Evolutionary conservation across 2,329 filamentous ascomycete species (phyloP).

Genomic region (Graphilbum ipis-grandicollis): DNA sequence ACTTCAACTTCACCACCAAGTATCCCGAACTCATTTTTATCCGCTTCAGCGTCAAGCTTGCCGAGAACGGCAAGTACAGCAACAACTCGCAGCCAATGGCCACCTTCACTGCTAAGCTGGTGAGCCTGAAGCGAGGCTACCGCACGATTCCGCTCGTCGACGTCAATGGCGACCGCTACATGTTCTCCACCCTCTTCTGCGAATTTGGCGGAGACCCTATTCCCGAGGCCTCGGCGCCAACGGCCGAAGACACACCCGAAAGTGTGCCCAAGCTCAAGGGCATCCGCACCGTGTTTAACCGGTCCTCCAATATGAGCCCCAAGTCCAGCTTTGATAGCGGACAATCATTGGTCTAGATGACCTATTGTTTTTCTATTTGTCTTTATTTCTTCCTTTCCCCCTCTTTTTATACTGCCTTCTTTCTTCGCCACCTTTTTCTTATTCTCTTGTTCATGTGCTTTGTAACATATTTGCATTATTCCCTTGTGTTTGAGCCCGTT

Average conservation of each 20-base stretch:
- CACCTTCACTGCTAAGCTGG: constrained; percentile 84
- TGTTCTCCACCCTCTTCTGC: constrained; percentile 91
- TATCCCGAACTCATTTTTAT: constrained; percentile 89
- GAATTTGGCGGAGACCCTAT: constrained; percentile 52
- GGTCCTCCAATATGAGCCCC: constrained; percentile 30
- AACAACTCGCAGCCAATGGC: constrained; percentile 35
- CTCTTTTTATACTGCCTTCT: constrained; percentile 10
- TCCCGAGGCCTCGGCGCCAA: constrained; percentile 31
- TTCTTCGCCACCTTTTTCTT: constrained; percentile 4
- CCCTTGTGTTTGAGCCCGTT: constrained; percentile 8
- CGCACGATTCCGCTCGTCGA: constrained; percentile 84
- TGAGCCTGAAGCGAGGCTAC: constrained; percentile 78
- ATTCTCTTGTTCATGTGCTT: constrained; percentile 1
- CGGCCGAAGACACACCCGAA: constrained; percentile 13
- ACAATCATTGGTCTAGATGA: not conserved
- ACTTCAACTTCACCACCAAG: constrained; percentile 77
- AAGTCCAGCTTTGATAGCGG: constrained; percentile 25
- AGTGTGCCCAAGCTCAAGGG: constrained; percentile 37
- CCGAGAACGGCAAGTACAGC: constrained; percentile 51
- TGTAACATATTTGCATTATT: constrained; percentile 4
- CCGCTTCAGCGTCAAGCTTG: constrained; percentile 81
- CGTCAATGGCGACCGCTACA: constrained; percentile 74
- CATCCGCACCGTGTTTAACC: constrained; percentile 30
- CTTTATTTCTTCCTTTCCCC: constrained; percentile 1
- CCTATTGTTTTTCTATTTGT: not conserved